These are phyloP conservation scores for Heimioporus punctisporus DNA, from an alignment of 1,284 basidiomycete genomes.

Conservation along the genomic window DNA sequence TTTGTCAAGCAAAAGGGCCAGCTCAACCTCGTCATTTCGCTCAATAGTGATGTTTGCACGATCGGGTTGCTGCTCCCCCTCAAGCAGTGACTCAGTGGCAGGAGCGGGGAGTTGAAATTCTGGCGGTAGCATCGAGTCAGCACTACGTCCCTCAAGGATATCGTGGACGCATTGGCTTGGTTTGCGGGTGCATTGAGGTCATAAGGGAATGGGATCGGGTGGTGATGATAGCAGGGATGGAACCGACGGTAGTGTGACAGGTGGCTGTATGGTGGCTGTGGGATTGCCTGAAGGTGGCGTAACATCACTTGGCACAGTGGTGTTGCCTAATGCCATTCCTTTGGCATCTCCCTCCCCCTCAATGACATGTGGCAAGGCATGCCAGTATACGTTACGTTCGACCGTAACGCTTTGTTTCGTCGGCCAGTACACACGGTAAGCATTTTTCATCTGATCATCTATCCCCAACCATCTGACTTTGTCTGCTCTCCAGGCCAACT, in stretches of 20 bases:
- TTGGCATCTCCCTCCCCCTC: neutral
- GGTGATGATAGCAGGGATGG: too few species aligned
- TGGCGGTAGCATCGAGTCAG: too few species aligned
- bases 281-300: too few species aligned
- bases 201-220: too few species aligned
- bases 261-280: too few species aligned
- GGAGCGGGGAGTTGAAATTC: too few species aligned
- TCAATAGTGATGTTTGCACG: neutral
- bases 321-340: neutral
- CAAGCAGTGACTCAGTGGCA: neutral
- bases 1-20: neutral
- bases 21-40: neutral
- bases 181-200: too few species aligned
- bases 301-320: too few species aligned
- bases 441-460: neutral
- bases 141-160: too few species aligned
- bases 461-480: neutral
- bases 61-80: neutral
- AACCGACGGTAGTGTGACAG: too few species aligned
- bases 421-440: neutral
- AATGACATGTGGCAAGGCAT: neutral
- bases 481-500: too few species aligned
- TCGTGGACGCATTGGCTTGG: too few species aligned
- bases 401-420: neutral
- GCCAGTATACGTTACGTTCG: neutral